phyloP scores from a whole-genome alignment of 2,329 filamentous ascomycete genomes.

The Penicillium sp. region DNA sequence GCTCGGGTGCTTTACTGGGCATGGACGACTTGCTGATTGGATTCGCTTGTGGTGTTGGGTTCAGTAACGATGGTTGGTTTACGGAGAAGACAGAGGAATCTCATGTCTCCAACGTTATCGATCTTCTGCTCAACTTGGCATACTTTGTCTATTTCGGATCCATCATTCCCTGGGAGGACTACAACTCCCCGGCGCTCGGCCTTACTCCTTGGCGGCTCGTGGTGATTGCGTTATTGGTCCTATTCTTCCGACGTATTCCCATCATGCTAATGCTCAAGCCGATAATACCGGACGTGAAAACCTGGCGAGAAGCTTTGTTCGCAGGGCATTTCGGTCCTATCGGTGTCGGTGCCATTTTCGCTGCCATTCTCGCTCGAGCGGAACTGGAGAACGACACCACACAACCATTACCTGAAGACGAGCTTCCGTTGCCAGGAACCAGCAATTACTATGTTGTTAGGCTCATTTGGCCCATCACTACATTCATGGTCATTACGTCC shows the following conservation, averaged over 20 bases:
- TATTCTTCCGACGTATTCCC: slow-evolving; percentile 93
- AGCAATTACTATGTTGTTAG: slow-evolving; percentile 71
- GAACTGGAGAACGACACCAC: slow-evolving; percentile 77
- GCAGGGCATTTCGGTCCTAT: slow-evolving; percentile 98
- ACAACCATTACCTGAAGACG: slow-evolving; percentile 67
- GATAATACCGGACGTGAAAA: slow-evolving; percentile 93
- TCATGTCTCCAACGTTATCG: slow-evolving; percentile 98
- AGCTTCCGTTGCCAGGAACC: slow-evolving; percentile 52
- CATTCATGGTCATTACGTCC: slow-evolving; percentile 89
- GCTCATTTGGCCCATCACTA: slow-evolving; percentile 92
- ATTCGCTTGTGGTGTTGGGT: slow-evolving; percentile 94
- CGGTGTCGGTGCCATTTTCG: slow-evolving; percentile 93
- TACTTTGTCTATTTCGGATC: slow-evolving; percentile 98
- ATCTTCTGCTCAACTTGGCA: slow-evolving; percentile 90
- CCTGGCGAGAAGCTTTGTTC: slow-evolving; percentile 95
- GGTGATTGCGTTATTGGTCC: slow-evolving; percentile 89
- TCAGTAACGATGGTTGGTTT: slow-evolving; percentile 99
- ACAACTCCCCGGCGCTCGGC: slow-evolving; percentile 72
- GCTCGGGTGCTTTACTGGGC: slow-evolving; percentile 85
- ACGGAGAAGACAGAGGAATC: slow-evolving; percentile 97
- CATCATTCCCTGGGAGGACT: slow-evolving; percentile 94
- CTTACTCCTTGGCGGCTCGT: slow-evolving; percentile 84
- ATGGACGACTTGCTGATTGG: slow-evolving; percentile 93
- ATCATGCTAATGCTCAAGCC: slow-evolving; percentile 92
- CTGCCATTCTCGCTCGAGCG: slow-evolving; percentile 88